phyloP scores from a whole-genome alignment of 2,329 filamentous ascomycete species.

The Magnaporthales sp. region DNA sequence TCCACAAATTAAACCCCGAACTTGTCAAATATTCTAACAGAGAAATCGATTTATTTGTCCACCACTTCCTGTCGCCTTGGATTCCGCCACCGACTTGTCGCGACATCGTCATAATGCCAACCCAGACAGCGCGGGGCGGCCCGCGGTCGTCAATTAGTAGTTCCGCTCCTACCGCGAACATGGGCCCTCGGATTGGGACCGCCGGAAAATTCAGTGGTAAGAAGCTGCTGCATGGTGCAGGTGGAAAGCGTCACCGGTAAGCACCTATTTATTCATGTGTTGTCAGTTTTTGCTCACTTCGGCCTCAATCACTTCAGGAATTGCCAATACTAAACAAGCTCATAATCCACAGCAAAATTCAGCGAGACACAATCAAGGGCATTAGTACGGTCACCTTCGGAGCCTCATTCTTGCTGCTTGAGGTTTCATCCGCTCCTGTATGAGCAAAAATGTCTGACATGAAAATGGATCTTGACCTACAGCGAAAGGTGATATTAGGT shows the following conservation, averaged over 20 bases:
- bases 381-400: conserved; percentile 34
- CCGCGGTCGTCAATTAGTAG: background rate
- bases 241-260: conserved; percentile 19
- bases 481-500: conserved; percentile 50
- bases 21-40: no score
- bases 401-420: background rate
- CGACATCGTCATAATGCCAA: conserved; percentile 6
- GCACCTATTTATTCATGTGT: background rate
- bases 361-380: conserved; percentile 37
- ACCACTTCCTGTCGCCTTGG: no score
- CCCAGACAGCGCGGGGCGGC: background rate
- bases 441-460: background rate
- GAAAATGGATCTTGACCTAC: background rate
- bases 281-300: background rate
- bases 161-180: background rate
- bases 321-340: background rate
- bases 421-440: conserved; percentile 1
- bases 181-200: background rate
- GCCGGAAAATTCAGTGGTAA: conserved; percentile 8
- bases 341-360: conserved; percentile 30
- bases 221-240: background rate
- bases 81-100: background rate
- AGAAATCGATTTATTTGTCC: no score
- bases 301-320: background rate
- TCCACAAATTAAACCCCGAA: no score